Evolutionary conservation across 1,284 basidiomycete species (phyloP).

Genomic region (Peniophora sp.): DNA sequence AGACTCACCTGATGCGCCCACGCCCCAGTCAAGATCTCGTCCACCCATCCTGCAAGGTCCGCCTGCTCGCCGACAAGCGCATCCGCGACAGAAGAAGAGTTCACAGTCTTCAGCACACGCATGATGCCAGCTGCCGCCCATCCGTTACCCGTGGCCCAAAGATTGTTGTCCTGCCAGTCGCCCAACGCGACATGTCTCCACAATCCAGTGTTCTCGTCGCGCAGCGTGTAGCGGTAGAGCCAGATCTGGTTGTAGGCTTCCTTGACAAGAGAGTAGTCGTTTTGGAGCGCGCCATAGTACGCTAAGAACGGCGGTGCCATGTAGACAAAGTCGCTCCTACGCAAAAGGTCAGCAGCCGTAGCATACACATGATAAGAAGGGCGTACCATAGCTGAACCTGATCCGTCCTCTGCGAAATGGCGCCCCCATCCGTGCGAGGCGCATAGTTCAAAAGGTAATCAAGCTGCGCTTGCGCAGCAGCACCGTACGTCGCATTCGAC

Average conservation of each 20-base stretch:
- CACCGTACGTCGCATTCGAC: slow-evolving; percentile 1
- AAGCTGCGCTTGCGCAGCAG: slow-evolving; percentile 6
- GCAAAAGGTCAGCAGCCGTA: neutral
- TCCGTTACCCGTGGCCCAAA: slow-evolving; percentile 29
- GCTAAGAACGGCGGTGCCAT: slow-evolving; percentile 33
- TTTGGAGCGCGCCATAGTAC: slow-evolving; percentile 22
- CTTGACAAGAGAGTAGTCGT: slow-evolving; percentile 17
- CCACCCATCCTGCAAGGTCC: slow-evolving; percentile 28
- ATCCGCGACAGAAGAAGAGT: slow-evolving; percentile 14
- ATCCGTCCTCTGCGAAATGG: slow-evolving; percentile 16
- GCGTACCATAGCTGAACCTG: slow-evolving; percentile 18
- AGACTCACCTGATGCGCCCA: slow-evolving; percentile 18
- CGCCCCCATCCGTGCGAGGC: slow-evolving; percentile 13
- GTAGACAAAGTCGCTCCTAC: slow-evolving; percentile 25
- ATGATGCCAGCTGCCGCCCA: slow-evolving; percentile 36
- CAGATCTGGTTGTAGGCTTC: slow-evolving; percentile 23
- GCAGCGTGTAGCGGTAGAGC: slow-evolving; percentile 14
- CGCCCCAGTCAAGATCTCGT: slow-evolving; percentile 29
- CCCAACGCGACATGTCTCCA: slow-evolving; percentile 25
- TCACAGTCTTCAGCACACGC: slow-evolving; percentile 28
- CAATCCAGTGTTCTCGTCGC: slow-evolving; percentile 11
- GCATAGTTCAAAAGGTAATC: slow-evolving; percentile 11
- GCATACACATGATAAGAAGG: neutral
- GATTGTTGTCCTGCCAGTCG: slow-evolving; percentile 19
- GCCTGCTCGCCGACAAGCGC: slow-evolving; percentile 20